Evolutionary conservation across 495 filamentous ascomycete genomes (phyloP), one percentile per base, ranked within the genome.

Genomic region (Neurospora sp.): DNA sequence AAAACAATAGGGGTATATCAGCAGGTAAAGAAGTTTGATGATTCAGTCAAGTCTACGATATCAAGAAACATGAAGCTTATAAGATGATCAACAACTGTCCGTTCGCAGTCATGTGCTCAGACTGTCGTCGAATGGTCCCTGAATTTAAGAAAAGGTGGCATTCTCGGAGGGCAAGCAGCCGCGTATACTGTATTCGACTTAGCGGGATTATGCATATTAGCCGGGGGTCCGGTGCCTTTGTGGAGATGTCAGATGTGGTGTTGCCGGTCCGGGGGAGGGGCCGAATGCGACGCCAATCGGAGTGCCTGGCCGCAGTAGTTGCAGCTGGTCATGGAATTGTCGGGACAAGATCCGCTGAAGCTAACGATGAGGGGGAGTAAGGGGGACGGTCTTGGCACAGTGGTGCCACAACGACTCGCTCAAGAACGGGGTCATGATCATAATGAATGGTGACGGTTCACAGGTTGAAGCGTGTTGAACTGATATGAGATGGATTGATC

Each of bases 161-260:
- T 80, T 74, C 76, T 81, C 79, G 79, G 79, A 81, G 70, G 72
- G 35, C 37, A 69, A 73, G 70, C 73, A 81, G 77, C 79, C 79
- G 79, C 76, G 72, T 76, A 73, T 71, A 38, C 79, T 75, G 70
- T 59, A 76, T 80, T 70, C 39, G 78, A 77, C 72, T 73, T 80
- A 81, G 78, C 69, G 76, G 74, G 54, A 66, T 66, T 66, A 66
- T 66, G 27, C 54, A 66, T 66, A 35, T 66, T 66, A 66, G 27
- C 54, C 54, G 54, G 54, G 54, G 54, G 54, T 66, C 54, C 54
- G 54, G 54, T 66, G 54, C 54, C 54, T 66, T 66, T 66, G 27
- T 66, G 54, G 27, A 37, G 27, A 66, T 66, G 54, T 35, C 54
- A 66, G 54, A 35, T 66, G 54, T 66, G 54, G 27, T 66, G 27